These are phyloP conservation scores for Podospora appendiculata DNA, from an alignment of 495 filamentous ascomycete species.

Conservation along the genomic window DNA sequence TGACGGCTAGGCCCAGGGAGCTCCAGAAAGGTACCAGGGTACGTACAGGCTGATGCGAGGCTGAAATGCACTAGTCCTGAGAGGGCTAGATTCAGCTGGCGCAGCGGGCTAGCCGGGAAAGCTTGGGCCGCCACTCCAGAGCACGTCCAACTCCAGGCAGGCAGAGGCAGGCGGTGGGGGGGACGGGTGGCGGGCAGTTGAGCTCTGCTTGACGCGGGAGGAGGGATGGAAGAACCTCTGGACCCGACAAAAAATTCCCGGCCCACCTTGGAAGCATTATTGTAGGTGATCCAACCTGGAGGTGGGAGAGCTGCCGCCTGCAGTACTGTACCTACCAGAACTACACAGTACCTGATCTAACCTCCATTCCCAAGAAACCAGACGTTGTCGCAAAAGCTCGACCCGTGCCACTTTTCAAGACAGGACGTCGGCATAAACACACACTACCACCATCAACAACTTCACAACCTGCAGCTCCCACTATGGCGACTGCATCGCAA, in stretches of 20 bases:
- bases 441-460: background rate
- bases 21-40: no score
- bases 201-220: no score
- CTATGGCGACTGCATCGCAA: constrained; percentile 58
- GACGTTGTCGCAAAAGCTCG: constrained; percentile 1
- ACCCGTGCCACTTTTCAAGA: constrained; percentile 9
- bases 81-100: constrained; percentile 6
- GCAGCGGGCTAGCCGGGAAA: background rate
- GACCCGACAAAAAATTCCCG: constrained; percentile 24
- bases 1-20: constrained; percentile 12
- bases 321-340: no score
- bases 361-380: background rate
- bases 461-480: constrained; percentile 22
- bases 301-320: constrained; percentile 13
- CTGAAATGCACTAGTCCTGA: constrained; percentile 17
- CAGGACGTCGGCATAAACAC: background rate
- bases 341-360: no score
- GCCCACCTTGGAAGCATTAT: constrained; percentile 22
- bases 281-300: constrained; percentile 7
- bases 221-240: constrained; percentile 22
- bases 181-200: no score
- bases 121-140: constrained; percentile 3
- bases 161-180: no score
- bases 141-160: background rate
- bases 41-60: constrained; percentile 12